Base-by-base conservation (phyloP, 1,284 basidiomycete species). In the Leccinum subspadiceum region DNA sequence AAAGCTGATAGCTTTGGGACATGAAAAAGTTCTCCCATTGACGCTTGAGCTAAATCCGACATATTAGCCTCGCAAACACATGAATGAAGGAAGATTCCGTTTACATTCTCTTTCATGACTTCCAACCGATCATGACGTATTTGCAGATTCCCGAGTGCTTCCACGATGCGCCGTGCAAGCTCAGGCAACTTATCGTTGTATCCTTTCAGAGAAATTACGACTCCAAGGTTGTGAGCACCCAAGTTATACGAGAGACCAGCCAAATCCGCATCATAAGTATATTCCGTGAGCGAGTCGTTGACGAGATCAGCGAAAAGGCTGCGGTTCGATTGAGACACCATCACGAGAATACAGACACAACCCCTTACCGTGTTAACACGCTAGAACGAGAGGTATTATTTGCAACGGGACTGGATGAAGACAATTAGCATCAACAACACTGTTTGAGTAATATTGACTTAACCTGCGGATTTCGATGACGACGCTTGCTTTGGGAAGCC, bases 171-270 rank as follows among this genome's bases (percentile, higher is more conserved):
- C 67, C 89, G 79, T 7, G 90, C 82, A 35, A 99, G 82, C 0
- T 92, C 84, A 5, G 85, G 78, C 41, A 99, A 80, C 77, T 98
- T 98, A 77, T 99, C 96, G 71, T 96, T 97, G 78, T 98, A 99
- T 2, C 97, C 97, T 55, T 82, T 84, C 53, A 95, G 78, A 8
- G 82, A 80, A 33, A 98, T 74, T 53, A 81, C 84, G 44, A 98
- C 74, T 2, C 92, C 90, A 31, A 89, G 86, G 6, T 81, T 80
- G 64, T 88, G 83, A 31, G 83, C 80, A 37, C 84, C 79, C 65
- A 97, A 82, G 66, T 79, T 82, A 77, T 97, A 99, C 12, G 80
- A 79, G 53, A 99, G 81, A 13, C 95, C 95, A 31, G 96, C 97
- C 17, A 99, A 82, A 56, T 93, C 90, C 7, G 97, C 97, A 68